These are phyloP conservation scores for Xerophyta viscosa DNA, from an alignment of 106 monocot genomes.

Conservation along the genomic window DNA sequence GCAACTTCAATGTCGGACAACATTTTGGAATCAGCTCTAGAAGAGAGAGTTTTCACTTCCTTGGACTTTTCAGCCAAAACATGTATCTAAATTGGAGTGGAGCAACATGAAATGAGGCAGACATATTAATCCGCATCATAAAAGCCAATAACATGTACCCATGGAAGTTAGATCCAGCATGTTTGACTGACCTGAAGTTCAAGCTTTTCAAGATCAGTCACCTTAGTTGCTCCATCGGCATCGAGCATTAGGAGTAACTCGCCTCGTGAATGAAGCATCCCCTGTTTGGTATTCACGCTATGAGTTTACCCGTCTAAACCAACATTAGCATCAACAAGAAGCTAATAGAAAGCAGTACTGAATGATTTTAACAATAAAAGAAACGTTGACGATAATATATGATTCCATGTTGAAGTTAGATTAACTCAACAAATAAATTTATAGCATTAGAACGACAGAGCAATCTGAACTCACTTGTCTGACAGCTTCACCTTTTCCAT, in stretches of 20 bases:
- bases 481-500: conserved; percentile 99
- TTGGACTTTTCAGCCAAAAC: conserved; percentile 28
- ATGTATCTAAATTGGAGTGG: conserved; percentile 29
- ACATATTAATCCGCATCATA: too few relatives aligned
- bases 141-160: too few relatives aligned
- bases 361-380: too few relatives aligned
- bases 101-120: neutral
- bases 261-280: conserved; percentile 97
- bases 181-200: conserved; percentile 61
- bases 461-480: conserved; percentile 85
- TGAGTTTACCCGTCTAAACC: too few relatives aligned
- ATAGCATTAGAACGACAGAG: too few relatives aligned
- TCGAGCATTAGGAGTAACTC: conserved; percentile 96
- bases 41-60: conserved; percentile 17
- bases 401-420: too few relatives aligned
- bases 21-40: conserved; percentile 4
- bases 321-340: too few relatives aligned
- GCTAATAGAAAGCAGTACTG: too few relatives aligned
- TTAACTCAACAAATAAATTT: too few relatives aligned
- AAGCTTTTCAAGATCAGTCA: conserved; percentile 91
- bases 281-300: conserved; percentile 56
- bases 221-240: conserved; percentile 97
- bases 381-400: too few relatives aligned
- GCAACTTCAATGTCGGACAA: conserved; percentile 57
- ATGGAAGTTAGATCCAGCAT: too few relatives aligned